These are phyloP conservation scores for Suhomyces bokatorum DNA, from an alignment of 1,139 yeast genomes.

Conservation along the genomic window DNA sequence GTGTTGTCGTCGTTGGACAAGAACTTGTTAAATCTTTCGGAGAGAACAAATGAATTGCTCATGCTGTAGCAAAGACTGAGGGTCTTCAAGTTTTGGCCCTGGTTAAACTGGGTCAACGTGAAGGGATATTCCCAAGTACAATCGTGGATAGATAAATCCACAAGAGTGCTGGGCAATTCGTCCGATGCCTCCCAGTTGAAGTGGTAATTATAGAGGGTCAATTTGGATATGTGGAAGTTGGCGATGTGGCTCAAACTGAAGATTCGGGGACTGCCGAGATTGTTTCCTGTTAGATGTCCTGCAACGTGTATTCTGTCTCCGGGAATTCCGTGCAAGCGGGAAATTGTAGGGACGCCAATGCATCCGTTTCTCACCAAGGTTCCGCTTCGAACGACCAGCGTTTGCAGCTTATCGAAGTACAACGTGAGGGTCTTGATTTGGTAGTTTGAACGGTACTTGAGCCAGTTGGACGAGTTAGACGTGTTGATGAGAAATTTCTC, in stretches of 20 bases:
- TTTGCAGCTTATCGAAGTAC: conserved; percentile 17
- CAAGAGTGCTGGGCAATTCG: conserved; percentile 4
- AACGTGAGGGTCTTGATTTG: conserved; percentile 26
- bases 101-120: conserved; percentile 34
- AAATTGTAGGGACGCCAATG: background rate
- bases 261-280: conserved; percentile 22
- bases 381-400: conserved; percentile 7
- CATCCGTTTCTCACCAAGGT: conserved; percentile 2
- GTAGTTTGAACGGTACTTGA: conserved; percentile 33
- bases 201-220: conserved; percentile 33
- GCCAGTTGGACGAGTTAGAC: conserved; percentile 43
- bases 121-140: conserved; percentile 52
- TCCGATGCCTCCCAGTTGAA: conserved; percentile 32
- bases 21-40: conserved; percentile 40
- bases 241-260: conserved; percentile 37
- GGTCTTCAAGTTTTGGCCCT: conserved; percentile 21
- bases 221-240: conserved; percentile 23
- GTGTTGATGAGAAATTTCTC: conserved; percentile 31
- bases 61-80: conserved; percentile 30
- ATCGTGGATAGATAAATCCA: conserved; percentile 26
- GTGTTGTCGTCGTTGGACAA: conserved; percentile 20
- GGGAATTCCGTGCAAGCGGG: conserved; percentile 3
- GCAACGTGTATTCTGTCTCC: conserved; percentile 10
- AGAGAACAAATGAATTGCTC: conserved; percentile 35
- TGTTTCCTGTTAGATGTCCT: conserved; percentile 10